These are phyloP conservation scores for Calonectria fujianensis DNA, from an alignment of 2,329 filamentous ascomycete species.

Conservation along the genomic window DNA sequence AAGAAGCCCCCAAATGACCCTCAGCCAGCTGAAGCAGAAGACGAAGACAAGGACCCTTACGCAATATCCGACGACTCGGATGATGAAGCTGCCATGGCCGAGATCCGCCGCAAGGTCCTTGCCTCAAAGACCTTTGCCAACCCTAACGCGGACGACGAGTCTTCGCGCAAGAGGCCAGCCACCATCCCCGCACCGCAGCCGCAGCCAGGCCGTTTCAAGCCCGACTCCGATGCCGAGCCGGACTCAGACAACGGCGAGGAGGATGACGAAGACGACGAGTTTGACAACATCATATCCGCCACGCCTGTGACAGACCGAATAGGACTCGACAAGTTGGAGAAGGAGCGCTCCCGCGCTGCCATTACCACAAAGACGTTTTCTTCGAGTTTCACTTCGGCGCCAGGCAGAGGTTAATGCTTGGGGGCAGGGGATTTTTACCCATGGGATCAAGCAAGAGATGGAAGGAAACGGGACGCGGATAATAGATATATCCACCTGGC, in stretches of 20 bases:
- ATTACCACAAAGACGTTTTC: conserved; percentile 72
- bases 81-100: conserved; percentile 91
- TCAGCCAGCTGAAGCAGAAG: conserved; percentile 61
- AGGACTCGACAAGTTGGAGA: conserved; percentile 76
- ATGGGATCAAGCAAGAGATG: background rate
- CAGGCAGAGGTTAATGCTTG: conserved; percentile 64
- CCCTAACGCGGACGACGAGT: conserved; percentile 65
- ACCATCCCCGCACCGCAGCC: conserved; percentile 78
- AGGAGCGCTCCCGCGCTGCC: conserved; percentile 70
- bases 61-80: conserved; percentile 87
- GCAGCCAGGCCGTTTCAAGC: conserved; percentile 67
- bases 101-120: conserved; percentile 91
- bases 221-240: conserved; percentile 81
- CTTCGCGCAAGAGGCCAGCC: conserved; percentile 74
- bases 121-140: conserved; percentile 89
- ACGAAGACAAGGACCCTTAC: conserved; percentile 78
- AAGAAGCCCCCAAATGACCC: conserved; percentile 66
- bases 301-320: conserved; percentile 91
- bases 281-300: conserved; percentile 94
- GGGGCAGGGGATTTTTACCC: background rate
- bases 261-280: conserved; percentile 82
- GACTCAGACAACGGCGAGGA: conserved; percentile 80
- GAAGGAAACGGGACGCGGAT: background rate
- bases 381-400: conserved; percentile 69
- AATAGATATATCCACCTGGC: background rate